phyloP scores from a whole-genome alignment of 148 eudicot species.

The Dianthus caryophyllus region DNA sequence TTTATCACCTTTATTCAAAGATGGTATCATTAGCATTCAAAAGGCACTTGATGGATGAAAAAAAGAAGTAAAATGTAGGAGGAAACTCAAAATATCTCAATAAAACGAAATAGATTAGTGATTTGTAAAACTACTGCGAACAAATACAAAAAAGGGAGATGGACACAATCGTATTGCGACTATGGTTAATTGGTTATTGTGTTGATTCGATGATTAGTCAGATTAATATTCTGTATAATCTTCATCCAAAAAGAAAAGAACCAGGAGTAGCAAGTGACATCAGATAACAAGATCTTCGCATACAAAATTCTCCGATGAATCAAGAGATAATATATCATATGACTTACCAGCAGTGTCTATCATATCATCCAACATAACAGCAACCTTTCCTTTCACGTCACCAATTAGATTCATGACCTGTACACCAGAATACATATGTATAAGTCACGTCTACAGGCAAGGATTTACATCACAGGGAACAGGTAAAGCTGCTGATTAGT shows the following conservation, averaged over 20 bases:
- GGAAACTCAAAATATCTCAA: background rate
- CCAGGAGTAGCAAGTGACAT: background rate
- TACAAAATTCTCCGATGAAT: background rate
- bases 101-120: background rate
- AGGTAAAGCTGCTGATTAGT: background rate
- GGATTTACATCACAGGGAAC: background rate
- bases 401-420: conserved; percentile 98
- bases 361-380: conserved; percentile 97
- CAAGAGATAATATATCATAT: background rate
- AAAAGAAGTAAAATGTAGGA: background rate
- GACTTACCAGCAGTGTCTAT: conserved; percentile 89
- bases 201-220: background rate
- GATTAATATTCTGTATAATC: background rate
- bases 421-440: background rate
- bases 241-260: background rate
- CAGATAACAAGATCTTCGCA: background rate
- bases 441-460: background rate
- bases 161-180: background rate
- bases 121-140: no score
- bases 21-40: background rate
- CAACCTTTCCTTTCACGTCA: conserved; percentile 93
- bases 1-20: background rate
- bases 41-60: background rate
- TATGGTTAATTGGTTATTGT: background rate
- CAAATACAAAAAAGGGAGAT: background rate